Evolutionary conservation across 2,329 filamentous ascomycete species (phyloP).

Genomic region (Arthrobotrys iridis): DNA sequence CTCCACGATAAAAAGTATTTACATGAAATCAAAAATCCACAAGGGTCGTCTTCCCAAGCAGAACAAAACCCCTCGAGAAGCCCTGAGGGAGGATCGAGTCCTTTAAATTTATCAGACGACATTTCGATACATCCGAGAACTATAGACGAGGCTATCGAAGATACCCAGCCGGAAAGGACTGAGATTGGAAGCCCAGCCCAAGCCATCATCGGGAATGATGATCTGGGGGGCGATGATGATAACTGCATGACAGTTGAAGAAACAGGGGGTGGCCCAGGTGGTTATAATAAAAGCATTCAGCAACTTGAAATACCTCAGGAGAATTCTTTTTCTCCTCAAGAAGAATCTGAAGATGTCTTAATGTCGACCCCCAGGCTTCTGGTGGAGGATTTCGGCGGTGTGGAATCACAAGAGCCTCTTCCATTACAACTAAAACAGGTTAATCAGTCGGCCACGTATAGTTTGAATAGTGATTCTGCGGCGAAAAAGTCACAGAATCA

Average conservation of each 20-base stretch:
- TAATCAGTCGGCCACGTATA: neutral
- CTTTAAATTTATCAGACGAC: constrained; percentile 33
- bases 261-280: constrained; percentile 18
- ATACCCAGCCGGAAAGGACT: constrained; percentile 24
- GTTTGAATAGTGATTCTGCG: neutral
- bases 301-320: constrained; percentile 3
- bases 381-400: constrained; percentile 15
- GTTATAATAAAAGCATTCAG: neutral
- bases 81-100: constrained; percentile 37
- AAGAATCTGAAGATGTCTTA: constrained; percentile 27
- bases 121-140: constrained; percentile 5
- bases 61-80: constrained; percentile 41
- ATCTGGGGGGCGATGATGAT: constrained; percentile 4
- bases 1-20: constrained; percentile 43
- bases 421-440: neutral
- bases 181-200: constrained; percentile 36
- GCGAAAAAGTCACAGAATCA: neutral
- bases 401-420: constrained; percentile 35
- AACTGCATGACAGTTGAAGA: constrained; percentile 1
- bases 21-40: constrained; percentile 37
- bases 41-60: constrained; percentile 7
- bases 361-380: constrained; percentile 40
- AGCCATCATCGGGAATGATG: constrained; percentile 23
- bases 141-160: constrained; percentile 43
- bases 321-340: constrained; percentile 13